A percentile compares a stretch with the other conserved stretches of the same genome.
Evolutionary conservation across 768 basidiomycete genomes (phyloP).

Genomic region (Bullera alba): DNA sequence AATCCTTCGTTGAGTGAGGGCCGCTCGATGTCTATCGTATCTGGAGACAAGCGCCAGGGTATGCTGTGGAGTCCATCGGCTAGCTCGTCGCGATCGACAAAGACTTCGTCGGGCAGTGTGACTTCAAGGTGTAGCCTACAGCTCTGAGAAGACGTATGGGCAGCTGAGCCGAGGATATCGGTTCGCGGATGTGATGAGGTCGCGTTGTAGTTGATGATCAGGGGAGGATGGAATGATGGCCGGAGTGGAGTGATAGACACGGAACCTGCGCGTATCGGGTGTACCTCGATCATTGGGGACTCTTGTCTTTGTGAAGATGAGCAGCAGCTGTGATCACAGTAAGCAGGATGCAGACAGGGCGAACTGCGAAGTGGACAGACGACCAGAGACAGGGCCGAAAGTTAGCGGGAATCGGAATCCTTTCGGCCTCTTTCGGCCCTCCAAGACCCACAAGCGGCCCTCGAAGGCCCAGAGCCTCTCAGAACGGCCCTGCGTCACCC

Average conservation of each 20-base stretch:
- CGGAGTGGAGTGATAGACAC: conserved; percentile 1
- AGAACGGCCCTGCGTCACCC: too few relatives aligned
- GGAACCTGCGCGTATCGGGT: too few relatives aligned
- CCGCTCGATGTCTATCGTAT: conserved; percentile 17
- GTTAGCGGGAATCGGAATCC: too few relatives aligned
- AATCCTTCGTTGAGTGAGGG: conserved; percentile 5
- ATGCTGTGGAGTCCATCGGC: neutral
- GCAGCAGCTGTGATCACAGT: too few relatives aligned
- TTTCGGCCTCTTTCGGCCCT: too few relatives aligned
- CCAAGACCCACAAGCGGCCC: too few relatives aligned
- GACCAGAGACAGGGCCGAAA: too few relatives aligned
- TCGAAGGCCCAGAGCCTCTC: too few relatives aligned
- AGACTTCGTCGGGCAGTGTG: conserved; percentile 20
- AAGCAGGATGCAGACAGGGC: too few relatives aligned
- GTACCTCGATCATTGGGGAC: too few relatives aligned
- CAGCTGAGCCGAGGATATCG: neutral
- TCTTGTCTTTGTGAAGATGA: too few relatives aligned
- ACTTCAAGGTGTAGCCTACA: conserved; percentile 5
- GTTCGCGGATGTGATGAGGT: neutral
- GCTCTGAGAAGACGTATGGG: neutral
- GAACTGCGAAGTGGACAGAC: too few relatives aligned
- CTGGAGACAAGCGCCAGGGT: conserved; percentile 6
- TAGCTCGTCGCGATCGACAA: conserved; percentile 25
- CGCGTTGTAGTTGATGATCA: neutral
- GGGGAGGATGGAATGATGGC: conserved; percentile 12